These are phyloP conservation scores for Saccharomycopsis sp. DNA, from an alignment of 805 yeast genomes.

Conservation along the genomic window DNA sequence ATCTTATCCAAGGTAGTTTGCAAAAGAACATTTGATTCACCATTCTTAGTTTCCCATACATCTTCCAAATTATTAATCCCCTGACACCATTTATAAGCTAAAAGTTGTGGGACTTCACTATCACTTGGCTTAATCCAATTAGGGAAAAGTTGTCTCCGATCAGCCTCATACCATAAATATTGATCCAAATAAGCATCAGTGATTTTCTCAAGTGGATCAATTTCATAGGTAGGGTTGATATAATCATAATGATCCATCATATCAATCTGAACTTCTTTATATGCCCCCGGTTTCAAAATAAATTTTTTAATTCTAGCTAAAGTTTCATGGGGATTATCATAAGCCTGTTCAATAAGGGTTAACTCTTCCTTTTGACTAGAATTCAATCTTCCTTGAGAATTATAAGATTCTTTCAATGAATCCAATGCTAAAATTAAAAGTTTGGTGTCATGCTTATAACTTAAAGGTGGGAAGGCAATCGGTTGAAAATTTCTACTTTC, in stretches of 20 bases:
- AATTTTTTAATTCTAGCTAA: slow-evolving; percentile 77
- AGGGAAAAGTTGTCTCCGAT: slow-evolving; percentile 80
- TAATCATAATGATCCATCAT: slow-evolving; percentile 89
- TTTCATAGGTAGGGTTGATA: slow-evolving; percentile 75
- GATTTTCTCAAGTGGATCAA: slow-evolving; percentile 90
- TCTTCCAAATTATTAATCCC: slow-evolving; percentile 73
- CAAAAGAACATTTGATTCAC: slow-evolving; percentile 77
- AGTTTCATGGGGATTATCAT: slow-evolving; percentile 94
- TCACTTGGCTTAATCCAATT: slow-evolving; percentile 96
- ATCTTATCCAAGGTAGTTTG: slow-evolving; percentile 65
- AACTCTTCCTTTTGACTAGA: slow-evolving; percentile 87
- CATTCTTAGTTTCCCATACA: slow-evolving; percentile 74
- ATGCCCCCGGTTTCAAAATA: slow-evolving; percentile 80
- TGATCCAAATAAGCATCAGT: slow-evolving; percentile 96
- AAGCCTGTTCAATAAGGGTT: slow-evolving; percentile 91
- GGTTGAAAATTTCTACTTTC: slow-evolving; percentile 78
- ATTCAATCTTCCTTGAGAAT: slow-evolving; percentile 69
- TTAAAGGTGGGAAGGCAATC: slow-evolving; percentile 88
- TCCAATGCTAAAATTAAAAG: slow-evolving; percentile 84
- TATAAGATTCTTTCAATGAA: slow-evolving; percentile 72
- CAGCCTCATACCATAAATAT: slow-evolving; percentile 94
- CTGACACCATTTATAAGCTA: slow-evolving; percentile 91
- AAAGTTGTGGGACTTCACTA: slow-evolving; percentile 83
- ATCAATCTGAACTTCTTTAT: slow-evolving; percentile 79
- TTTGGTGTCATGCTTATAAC: slow-evolving; percentile 91